These are phyloP conservation scores for Podila minutissima DNA, from an alignment of 192 early-diverging fungal genomes.

Conservation along the genomic window DNA sequence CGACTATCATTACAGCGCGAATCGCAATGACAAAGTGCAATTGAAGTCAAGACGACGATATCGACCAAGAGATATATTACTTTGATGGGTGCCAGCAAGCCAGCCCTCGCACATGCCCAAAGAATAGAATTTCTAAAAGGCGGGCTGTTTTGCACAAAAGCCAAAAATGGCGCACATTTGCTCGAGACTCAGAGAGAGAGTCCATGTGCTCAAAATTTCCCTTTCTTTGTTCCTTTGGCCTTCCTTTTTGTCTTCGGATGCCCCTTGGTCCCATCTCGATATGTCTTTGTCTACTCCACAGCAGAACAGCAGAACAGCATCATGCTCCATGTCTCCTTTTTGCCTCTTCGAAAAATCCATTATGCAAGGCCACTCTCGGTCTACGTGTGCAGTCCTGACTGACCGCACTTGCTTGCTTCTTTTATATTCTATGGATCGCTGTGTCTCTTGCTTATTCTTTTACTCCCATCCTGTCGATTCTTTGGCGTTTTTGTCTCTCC, in stretches of 20 bases:
- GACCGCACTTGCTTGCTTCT: not conserved
- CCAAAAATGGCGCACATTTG: too few species aligned
- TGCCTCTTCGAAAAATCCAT: not conserved
- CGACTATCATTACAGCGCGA: too few species aligned
- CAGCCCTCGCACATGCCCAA: too few species aligned
- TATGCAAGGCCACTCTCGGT: not conserved
- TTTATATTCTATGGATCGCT: not conserved
- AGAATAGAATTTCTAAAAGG: too few species aligned
- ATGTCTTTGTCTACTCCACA: not conserved
- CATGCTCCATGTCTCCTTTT: not conserved
- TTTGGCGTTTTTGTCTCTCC: not conserved
- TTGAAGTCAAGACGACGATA: too few species aligned
- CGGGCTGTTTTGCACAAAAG: too few species aligned
- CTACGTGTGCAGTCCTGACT: not conserved
- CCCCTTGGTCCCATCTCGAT: too few species aligned
- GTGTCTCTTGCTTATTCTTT: too few species aligned
- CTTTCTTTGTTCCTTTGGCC: conserved; percentile 2
- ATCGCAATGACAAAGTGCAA: too few species aligned
- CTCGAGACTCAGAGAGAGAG: not conserved
- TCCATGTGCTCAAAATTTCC: conserved; percentile 4
- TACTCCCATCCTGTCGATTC: not conserved
- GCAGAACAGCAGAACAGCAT: not conserved
- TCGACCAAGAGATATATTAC: too few species aligned
- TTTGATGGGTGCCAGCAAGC: too few species aligned
- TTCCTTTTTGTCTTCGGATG: not conserved